Evolutionary conservation across 495 filamentous ascomycete species (phyloP), one percentile per base, ranked within the genome.

Genomic region (Neurospora pannonica): DNA sequence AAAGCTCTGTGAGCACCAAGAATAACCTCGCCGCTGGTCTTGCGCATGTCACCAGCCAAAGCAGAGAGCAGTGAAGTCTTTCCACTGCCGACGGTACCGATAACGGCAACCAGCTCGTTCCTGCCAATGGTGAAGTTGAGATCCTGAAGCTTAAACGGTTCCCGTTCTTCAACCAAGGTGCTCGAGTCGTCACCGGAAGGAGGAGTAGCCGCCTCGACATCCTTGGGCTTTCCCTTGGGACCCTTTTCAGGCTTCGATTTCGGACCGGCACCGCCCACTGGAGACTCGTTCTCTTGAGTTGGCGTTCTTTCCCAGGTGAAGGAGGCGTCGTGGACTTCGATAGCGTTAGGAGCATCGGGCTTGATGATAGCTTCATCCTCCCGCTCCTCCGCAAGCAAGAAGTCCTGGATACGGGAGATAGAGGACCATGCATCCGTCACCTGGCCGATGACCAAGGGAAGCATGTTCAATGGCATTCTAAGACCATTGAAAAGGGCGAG

Each of bases 21-120:
- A 6, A 87, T 87, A 7, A 97, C 86, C 42, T 87, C 85, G 2
- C 96, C 96, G 15, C 83, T 82, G 0, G 93, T 96, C 79, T 90
- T 89, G 24, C 94, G 87, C 96, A 99, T 99, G 76, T 99, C 95
- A 38, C 96, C 95, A 3, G 95, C 95, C 60, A 98, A 82, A 7
- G 96, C 94, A 70, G 93, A 92, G 3, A 99, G 89, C 31, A 99
- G 84, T 1, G 95, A 97, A 73, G 89, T 96, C 80, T 99, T 99
- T 2, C 96, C 96, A 71, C 92, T 94, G 19, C 95, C 96, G 3
- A 98, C 95, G 31, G 89, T 88, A 60, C 96, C 96, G 79, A 98
- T 97, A 3, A 99, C 91, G 7, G 95, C 96, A 69, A 98, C 79
- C 0, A 99, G 86, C 76, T 98, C 96, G 76, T 94, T 91, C 36